Evolutionary conservation across 805 yeast species (phyloP).

Genomic region (Isabelozyma gotoi): DNA sequence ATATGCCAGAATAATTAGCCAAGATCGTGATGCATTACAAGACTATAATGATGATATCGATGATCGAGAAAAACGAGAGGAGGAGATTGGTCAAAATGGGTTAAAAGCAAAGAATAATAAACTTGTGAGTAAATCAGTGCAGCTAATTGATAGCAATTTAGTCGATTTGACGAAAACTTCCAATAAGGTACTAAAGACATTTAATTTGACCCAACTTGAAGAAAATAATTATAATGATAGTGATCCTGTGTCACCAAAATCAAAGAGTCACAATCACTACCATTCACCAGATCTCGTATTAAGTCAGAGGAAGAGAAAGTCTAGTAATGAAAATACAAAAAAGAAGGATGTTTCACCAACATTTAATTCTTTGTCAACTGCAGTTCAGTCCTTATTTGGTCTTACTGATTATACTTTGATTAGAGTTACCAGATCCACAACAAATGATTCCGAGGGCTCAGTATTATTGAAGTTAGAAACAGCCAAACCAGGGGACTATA

Average conservation of each 20-base stretch:
- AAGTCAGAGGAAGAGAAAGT: neutral
- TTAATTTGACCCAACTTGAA: conserved; percentile 11
- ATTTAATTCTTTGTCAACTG: conserved; percentile 46
- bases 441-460: conserved; percentile 51
- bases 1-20: conserved; percentile 3
- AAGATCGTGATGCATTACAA: conserved; percentile 3
- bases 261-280: neutral
- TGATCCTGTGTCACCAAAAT: too few relatives aligned
- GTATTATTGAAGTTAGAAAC: conserved; percentile 54
- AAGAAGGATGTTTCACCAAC: conserved; percentile 20
- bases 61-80: conserved; percentile 4
- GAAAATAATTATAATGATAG: conserved; percentile 5
- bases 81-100: neutral
- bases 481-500: conserved; percentile 51
- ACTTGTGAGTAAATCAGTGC: conserved; percentile 25
- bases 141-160: conserved; percentile 37
- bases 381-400: conserved; percentile 44
- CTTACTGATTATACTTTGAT: conserved; percentile 43
- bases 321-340: neutral
- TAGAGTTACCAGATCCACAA: conserved; percentile 55
- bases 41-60: conserved; percentile 1
- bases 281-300: neutral
- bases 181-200: conserved; percentile 35
- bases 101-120: neutral
- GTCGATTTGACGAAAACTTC: conserved; percentile 38